These are phyloP conservation scores for Fusarium sp. DNA, from an alignment of 2,329 filamentous ascomycete species.

Conservation along the genomic window DNA sequence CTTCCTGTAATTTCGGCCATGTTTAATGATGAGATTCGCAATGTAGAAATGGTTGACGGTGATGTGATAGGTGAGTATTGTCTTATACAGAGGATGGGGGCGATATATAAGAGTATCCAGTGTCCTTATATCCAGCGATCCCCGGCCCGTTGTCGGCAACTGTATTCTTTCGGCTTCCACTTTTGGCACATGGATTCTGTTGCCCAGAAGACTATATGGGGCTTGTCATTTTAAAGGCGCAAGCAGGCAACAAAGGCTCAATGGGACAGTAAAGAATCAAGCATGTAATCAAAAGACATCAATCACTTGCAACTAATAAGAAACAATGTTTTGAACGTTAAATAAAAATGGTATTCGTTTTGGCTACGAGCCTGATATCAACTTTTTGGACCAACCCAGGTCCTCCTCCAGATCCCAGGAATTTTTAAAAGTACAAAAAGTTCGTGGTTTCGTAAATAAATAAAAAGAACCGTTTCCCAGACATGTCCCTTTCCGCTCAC, in stretches of 20 bases:
- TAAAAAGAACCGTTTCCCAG: constrained; percentile 38
- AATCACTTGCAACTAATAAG: neutral
- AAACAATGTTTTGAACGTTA: neutral
- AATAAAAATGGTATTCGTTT: constrained; percentile 40
- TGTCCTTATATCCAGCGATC: constrained; percentile 12
- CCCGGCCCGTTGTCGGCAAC: constrained; percentile 29
- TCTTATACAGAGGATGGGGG: neutral
- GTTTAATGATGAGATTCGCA: constrained; percentile 7
- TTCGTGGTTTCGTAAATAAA: constrained; percentile 36
- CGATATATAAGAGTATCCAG: neutral
- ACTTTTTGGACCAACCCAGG: constrained; percentile 46
- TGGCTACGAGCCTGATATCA: constrained; percentile 42
- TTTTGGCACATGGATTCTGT: constrained; percentile 10
- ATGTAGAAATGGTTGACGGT: neutral
- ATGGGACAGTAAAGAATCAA: neutral
- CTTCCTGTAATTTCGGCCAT: constrained; percentile 67
- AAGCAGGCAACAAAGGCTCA: neutral
- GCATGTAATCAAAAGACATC: neutral
- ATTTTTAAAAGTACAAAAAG: constrained; percentile 44
- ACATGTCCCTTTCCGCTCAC: constrained; percentile 18
- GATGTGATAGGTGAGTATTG: neutral
- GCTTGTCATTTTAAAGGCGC: constrained; percentile 27
- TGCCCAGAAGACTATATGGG: constrained; percentile 11
- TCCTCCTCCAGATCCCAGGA: constrained; percentile 39
- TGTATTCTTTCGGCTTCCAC: constrained; percentile 17